Evolutionary conservation across 2,329 filamentous ascomycete genomes (phyloP), one percentile per base, ranked within the genome.

Genomic region (Rhynchosporium secalis): DNA sequence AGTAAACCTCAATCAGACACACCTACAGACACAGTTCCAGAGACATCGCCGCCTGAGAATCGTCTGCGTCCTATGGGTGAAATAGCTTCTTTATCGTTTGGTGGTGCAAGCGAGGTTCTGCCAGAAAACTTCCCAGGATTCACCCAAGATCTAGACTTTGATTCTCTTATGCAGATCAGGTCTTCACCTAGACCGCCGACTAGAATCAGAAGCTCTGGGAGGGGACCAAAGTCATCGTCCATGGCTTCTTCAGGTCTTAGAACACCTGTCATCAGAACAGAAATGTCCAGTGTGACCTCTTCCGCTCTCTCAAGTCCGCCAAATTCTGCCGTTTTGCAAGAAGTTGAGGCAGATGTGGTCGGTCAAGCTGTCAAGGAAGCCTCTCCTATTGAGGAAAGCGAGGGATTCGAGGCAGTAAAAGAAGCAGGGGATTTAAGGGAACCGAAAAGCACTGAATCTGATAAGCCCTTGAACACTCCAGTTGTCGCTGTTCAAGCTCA

Each of bases 31-130:
- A 70, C 63, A 7, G 58, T 74, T 10, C 73, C 69, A n/a, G 73
- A 74, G 54, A 73, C 72, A 3, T 73, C 71, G 51, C 73, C 72
- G n/a, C 48, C 62, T 5, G 61, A 62, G 26, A 56, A 62, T 26
- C 59, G 59, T n/a, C 45, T 69, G 20, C 63, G 68, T 4, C 66
- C 69, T 2, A 70, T 74, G 64, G 63, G 63, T 8, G 70, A 73
- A 20, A 69, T 73, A 33, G 69, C 68, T 29, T 62, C 60, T 28
- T 49, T 72, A 4, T 72, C 71, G 3, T 70, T 69, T 47, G 49
- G 54, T 3, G 56, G 51, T 3, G 56, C 41, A 5, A 61, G 64
- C 9, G 59, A 63, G 9, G 61, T 67, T 38, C 55, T 68, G 12
- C 28, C 54, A 38, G 54, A 65, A 29, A 61, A 70, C 31, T 56